phyloP scores from a whole-genome alignment of 192 early-diverging fungal species.

The Backusella psychrophila region DNA sequence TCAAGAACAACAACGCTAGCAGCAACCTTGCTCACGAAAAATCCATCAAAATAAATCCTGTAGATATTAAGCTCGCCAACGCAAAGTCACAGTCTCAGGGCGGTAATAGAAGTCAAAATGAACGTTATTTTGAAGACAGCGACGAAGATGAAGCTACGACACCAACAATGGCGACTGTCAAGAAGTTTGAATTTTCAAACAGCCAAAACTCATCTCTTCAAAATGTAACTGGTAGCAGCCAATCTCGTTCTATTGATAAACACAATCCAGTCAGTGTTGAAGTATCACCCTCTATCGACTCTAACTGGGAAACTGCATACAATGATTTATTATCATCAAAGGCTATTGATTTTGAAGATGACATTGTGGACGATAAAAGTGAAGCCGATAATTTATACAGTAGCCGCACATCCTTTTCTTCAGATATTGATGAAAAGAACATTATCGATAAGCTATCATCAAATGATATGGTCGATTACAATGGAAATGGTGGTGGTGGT shows the following conservation, averaged over 20 bases:
- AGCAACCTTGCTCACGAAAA: not conserved
- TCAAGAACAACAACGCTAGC: not conserved
- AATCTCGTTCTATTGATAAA: not conserved
- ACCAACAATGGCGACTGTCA: conserved; percentile 4
- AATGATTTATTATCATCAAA: not conserved
- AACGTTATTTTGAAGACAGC: not conserved
- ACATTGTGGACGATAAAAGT: not conserved
- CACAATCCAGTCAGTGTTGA: not conserved
- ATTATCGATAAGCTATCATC: not conserved
- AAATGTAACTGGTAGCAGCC: not conserved
- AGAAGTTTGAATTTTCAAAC: conserved; percentile 1
- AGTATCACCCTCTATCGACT: not conserved
- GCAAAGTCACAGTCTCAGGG: not conserved
- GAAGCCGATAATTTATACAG: not conserved
- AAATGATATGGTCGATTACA: not conserved
- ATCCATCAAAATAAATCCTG: not conserved
- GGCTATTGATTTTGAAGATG: conserved; percentile 2
- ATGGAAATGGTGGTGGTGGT: not conserved
- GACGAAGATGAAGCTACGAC: conserved; percentile 10
- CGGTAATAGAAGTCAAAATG: not conserved
- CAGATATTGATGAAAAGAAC: conserved; percentile 3
- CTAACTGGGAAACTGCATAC: conserved; percentile 6
- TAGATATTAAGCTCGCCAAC: not conserved
- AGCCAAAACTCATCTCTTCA: not conserved
- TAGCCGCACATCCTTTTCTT: not conserved